phyloP scores from a whole-genome alignment of 2,329 filamentous ascomycete genomes.

The Pseudocercospora ulei region DNA sequence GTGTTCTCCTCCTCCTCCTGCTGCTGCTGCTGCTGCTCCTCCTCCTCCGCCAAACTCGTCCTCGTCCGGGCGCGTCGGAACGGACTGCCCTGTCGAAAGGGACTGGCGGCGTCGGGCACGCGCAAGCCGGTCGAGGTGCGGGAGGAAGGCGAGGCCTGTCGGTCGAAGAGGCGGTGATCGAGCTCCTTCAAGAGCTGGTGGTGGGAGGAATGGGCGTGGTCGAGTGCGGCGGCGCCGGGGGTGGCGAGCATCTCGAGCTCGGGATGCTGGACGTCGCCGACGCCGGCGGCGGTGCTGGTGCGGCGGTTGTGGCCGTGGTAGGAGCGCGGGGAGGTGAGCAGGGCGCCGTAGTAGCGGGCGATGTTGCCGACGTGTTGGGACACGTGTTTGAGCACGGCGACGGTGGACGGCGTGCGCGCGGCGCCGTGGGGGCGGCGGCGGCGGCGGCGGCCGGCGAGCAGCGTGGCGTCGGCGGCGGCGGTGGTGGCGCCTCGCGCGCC shows the following conservation, averaged over 20 bases:
- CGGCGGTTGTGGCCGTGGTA: constrained; percentile 39
- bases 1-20: constrained; percentile 35
- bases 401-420: constrained; percentile 11
- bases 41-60: constrained; percentile 1
- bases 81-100: constrained; percentile 8
- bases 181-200: constrained; percentile 17
- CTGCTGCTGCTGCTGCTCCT: constrained; percentile 9
- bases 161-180: constrained; percentile 9
- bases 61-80: constrained; percentile 12
- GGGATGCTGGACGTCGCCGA: constrained; percentile 40
- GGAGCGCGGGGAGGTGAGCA: constrained; percentile 39
- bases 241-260: constrained; percentile 40
- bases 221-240: constrained; percentile 6
- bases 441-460: constrained; percentile 12
- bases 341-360: constrained; percentile 39
- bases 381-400: constrained; percentile 14
- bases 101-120: constrained; percentile 1
- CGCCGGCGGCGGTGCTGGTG: constrained; percentile 35
- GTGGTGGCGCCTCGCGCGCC: constrained; percentile 1
- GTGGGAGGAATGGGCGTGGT: constrained; percentile 15
- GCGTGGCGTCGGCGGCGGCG: background rate
- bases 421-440: background rate
- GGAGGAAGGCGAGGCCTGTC: background rate
- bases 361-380: constrained; percentile 35
- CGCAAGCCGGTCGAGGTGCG: background rate